A percentile compares a stretch with the other conserved stretches of the same genome.
Conservation (phyloP, 2,329 filamentous ascomycete genomes). For the Alternaria gansuensis region DNA sequence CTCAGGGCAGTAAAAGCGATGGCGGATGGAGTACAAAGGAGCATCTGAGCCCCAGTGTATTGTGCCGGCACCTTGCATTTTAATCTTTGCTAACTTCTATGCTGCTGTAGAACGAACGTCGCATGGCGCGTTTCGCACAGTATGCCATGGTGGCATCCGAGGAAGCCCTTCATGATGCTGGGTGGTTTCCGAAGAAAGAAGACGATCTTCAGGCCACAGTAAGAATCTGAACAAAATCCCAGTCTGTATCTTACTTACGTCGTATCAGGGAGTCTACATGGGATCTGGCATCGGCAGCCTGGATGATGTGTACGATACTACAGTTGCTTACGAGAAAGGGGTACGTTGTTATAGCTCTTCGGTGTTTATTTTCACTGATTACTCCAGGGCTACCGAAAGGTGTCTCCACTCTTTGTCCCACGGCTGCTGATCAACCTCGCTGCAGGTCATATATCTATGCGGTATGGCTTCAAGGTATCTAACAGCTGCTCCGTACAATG, state of each 20-base stretch:
- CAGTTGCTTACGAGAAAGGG: slow-evolving; percentile 75
- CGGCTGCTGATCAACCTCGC: slow-evolving; percentile 93
- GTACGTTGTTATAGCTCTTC: slow-evolving; percentile 60
- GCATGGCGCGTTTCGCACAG: slow-evolving; percentile 91
- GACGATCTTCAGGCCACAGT: slow-evolving; percentile 76
- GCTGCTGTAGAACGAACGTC: slow-evolving; percentile 66
- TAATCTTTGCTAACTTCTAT: slow-evolving; percentile 48
- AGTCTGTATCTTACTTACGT: slow-evolving; percentile 15
- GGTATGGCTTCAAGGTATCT: slow-evolving; percentile 75
- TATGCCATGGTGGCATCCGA: slow-evolving; percentile 87
- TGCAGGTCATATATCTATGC: slow-evolving; percentile 94
- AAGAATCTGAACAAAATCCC: slow-evolving; percentile 24
- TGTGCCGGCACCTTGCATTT: not conserved
- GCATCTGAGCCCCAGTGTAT: slow-evolving; percentile 54
- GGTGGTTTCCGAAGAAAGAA: slow-evolving; percentile 70
- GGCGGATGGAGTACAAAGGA: slow-evolving; percentile 60
- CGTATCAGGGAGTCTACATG: slow-evolving; percentile 77
- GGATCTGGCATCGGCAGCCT: slow-evolving; percentile 96
- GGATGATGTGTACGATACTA: slow-evolving; percentile 87
- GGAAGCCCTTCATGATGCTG: slow-evolving; percentile 85
- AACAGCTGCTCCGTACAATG: too few relatives aligned
- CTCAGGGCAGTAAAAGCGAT: slow-evolving; percentile 59
- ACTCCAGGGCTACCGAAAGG: slow-evolving; percentile 83
- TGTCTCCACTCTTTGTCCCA: slow-evolving; percentile 93
- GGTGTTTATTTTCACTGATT: slow-evolving; percentile 9